Base-by-base conservation (phyloP, 768 basidiomycete species). In the Suillus plorans region DNA sequence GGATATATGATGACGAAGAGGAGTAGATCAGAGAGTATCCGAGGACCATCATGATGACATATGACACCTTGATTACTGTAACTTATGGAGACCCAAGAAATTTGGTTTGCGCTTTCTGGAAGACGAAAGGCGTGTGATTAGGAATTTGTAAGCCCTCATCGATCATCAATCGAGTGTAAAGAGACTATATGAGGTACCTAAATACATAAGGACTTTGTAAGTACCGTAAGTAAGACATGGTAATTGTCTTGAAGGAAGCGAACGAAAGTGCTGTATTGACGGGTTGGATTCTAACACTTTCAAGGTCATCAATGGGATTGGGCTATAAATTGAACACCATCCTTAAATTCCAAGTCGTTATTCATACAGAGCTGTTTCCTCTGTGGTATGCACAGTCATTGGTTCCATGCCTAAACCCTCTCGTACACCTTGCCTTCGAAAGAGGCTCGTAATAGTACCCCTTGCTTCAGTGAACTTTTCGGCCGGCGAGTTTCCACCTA, bases 1-100 rank as follows among this genome's bases (percentile, higher is more conserved):
- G 72, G 74, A 9, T 75, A 37, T 73, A 64, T 22, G 66, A 57
- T 44, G 59, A 61, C 9, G 14, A 57, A 36, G 57, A 41, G 3
- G 39, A 39, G 36, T 22, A 39, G 22, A 16, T 39, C 22, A 8
- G 14, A 37, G n/a, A 22, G n/a, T 22, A 47, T 12, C 45, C n/a
- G 10, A 13, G 37, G 14, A 41, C 8, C 8, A 25, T 36, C 2
- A 36, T 37, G 10, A 37, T 31, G 25, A 31, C 14, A 25, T 7
- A 52, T 16, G 14, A 52, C 25, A 16, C 4, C 25, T 52, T 52
- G 25, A 14, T 49, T 49, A 14, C 13, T 49, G 47, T 49, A 25
- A 28, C 7, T 52, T 28, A 16, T 10, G 16, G 50, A 52, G 1
- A 52, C 25, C 1, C 16, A 52, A 28, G 16, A 52, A 18, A 28